Conservation (phyloP, 345 rosid genomes). For the Eucalyptus pauciflora region DNA sequence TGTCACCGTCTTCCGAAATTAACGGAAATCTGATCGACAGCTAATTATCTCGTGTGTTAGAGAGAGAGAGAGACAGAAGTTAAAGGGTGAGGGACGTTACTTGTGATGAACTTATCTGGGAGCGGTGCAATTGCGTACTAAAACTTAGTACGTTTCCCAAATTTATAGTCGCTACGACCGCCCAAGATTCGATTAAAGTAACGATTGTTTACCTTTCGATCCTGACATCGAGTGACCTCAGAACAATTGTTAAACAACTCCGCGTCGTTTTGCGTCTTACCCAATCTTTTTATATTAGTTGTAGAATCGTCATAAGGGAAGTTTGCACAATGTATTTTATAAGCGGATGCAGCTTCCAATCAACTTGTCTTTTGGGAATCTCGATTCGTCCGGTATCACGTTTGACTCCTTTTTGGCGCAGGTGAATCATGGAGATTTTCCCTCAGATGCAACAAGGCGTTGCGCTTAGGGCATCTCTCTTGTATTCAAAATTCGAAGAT, state of each 20-base stretch:
- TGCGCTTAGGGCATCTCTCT: background rate
- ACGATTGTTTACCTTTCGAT: background rate
- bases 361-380: background rate
- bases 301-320: background rate
- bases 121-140: background rate
- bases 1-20: background rate
- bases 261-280: background rate
- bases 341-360: background rate
- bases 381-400: background rate
- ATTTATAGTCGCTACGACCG: background rate
- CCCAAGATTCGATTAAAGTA: background rate
- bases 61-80: background rate
- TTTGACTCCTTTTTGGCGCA: rapidly evolving
- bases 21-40: background rate
- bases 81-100: background rate
- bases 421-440: background rate
- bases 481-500: background rate
- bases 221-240: background rate
- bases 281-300: background rate
- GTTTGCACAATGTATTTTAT: background rate
- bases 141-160: background rate
- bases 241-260: background rate
- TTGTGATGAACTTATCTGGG: background rate
- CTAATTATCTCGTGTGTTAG: background rate
- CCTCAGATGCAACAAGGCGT: background rate